Evolutionary conservation across 192 early-diverging fungal species (phyloP), one percentile per base, ranked within the genome.

Genomic region (Rhizoclosmatium globosum): DNA sequence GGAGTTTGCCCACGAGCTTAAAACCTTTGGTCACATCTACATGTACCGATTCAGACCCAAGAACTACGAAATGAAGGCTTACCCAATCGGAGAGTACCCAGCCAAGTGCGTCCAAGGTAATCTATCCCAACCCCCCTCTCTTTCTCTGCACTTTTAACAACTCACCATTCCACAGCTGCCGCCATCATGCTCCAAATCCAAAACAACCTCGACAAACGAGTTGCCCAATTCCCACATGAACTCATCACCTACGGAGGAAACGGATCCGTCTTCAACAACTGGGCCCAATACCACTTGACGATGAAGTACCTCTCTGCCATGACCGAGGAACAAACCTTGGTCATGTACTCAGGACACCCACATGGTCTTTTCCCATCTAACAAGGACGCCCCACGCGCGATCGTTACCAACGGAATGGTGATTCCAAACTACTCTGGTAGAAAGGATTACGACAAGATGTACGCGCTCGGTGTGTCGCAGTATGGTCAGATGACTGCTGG

Each of bases 241-340:
- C 68, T 78, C 68, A 71, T 78, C 77, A 78, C 77, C 48, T 78
- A 78, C 77, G 77, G 77, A 45, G 77, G 77, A 53, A 78, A 78
- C 68, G 77, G 77, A 15, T 78, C 68, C 45, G 77, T 78, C 60
- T 78, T 78, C 57, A 61, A 43, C 53, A 69, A 78, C 68, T 78
- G 77, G 77, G 77, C 67, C 11, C 77, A 78, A 64, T 78, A 78
- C 68, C 77, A 78, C 59, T 68, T 78, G 1, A 71, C 69, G 42
- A 70, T 78, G 67, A 57, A 70, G 58, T 78, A 78, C 60, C 77
- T 78, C 42, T 71, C 68, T 9, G 42, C 23, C 17, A 78, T 78
- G 77, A 60, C 77, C 4, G 77, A 78, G 38, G 48, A 70, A 53
- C 77, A 78, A 71, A 78, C 77, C 43, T 67, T 78, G 46, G 68